Base-by-base conservation (phyloP, 2,329 filamentous ascomycete genomes). In the Fusarium chlamydosporum region DNA sequence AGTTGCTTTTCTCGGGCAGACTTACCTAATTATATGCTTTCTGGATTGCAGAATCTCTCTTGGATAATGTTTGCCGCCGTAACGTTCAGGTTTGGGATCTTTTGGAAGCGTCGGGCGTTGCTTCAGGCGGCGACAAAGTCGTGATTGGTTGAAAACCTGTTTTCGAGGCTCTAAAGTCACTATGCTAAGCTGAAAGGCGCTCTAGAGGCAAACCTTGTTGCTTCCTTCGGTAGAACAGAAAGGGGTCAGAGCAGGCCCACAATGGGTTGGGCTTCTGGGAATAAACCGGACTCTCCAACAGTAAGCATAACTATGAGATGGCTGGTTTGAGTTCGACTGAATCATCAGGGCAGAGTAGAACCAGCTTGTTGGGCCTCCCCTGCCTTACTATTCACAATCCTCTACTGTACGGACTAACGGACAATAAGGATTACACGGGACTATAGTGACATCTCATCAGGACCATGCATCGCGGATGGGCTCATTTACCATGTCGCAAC, bases 201-300 rank as follows among this genome's bases (percentile, higher is more conserved):
- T 29, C 35, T 65, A 65, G 61, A 65, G 12, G 35, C 20, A 52
- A 65, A 65, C 60, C 35, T 65, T 65, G 40, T 65, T 53, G 47
- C 47, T 47, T 26, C 33, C 8, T 37, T 33, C 12, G 15, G 40
- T 6, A 18, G 12, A 43, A 16, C 35, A 20, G 43, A 64, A 45
- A 26, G 23, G 38, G 33, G 35, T 11, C 27, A 38, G 23, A 29
- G n/a, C 18, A 34, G 33, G 20, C 2, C 23, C 20, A 45, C 33
- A 29, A 27, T 35, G 15, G 15, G 27, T 33, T 41, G 29, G 34
- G 16, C 31, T 23, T 9, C n/a, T 16, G 15, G n/a, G 11, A 23
- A 26, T 37, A 33, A 51, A 8, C 47, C 16, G 29, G 38, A 54
- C 12, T 41, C 38, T 41, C 18, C 37, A 9, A 31, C 12, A 5